phyloP scores from a whole-genome alignment of 1,284 basidiomycete genomes.

The Pseudomicrostroma phylloplanum region DNA sequence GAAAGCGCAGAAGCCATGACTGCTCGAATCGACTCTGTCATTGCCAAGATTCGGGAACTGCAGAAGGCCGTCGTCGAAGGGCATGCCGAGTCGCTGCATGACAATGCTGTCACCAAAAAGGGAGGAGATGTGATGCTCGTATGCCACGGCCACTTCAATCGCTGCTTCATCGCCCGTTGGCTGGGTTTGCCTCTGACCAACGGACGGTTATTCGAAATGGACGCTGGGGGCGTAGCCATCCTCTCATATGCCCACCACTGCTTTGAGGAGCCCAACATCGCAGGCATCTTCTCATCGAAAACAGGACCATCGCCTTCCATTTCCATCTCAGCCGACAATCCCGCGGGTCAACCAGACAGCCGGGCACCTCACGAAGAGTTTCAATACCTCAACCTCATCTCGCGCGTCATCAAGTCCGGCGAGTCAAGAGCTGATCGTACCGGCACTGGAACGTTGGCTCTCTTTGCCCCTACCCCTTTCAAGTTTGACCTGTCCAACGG shows the following conservation, averaged over 20 bases:
- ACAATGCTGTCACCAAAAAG: conserved; percentile 24
- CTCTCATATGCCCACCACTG: conserved; percentile 44
- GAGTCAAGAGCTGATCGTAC: conserved; percentile 40
- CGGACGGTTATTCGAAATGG: conserved; percentile 43
- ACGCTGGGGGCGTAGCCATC: conserved; percentile 44
- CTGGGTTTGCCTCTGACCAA: conserved; percentile 32
- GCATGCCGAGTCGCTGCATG: conserved; percentile 18
- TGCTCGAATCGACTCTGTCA: conserved; percentile 37
- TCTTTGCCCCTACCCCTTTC: conserved; percentile 45
- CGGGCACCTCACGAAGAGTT: conserved; percentile 30
- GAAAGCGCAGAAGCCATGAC: conserved; percentile 42
- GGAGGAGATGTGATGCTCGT: conserved; percentile 41
- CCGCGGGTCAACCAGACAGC: not conserved
- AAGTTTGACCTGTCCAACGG: conserved; percentile 35
- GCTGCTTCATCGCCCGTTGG: conserved; percentile 46
- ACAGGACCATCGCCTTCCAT: conserved; percentile 16
- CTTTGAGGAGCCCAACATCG: conserved; percentile 44
- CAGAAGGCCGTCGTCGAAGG: conserved; percentile 31
- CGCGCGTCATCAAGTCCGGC: conserved; percentile 36
- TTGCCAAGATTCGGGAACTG: conserved; percentile 30
- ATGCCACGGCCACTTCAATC: conserved; percentile 28
- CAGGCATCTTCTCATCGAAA: conserved; percentile 42
- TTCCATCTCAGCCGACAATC: conserved; percentile 12
- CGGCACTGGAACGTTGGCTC: conserved; percentile 44
- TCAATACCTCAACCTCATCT: conserved; percentile 45